Evolutionary conservation across 345 rosid genomes (phyloP).

Genomic region (Mallotus nudiflorus): DNA sequence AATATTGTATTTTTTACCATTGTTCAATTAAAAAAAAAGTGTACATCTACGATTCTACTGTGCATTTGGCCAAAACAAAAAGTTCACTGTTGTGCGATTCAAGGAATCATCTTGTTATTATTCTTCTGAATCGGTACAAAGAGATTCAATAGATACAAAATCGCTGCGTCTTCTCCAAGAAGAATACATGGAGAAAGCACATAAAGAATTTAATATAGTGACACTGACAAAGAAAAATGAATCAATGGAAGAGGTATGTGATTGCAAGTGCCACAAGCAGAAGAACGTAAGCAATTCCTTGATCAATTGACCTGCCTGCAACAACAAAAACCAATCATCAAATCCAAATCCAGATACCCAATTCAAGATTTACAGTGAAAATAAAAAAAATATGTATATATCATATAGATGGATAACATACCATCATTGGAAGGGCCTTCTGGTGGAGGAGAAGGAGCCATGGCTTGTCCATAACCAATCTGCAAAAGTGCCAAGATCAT

Average conservation of each 20-base stretch:
- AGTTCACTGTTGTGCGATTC: too few relatives aligned
- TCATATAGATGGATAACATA: constrained; percentile 8
- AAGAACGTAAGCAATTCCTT: constrained; percentile 45
- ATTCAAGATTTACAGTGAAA: not conserved
- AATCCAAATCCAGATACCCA: not conserved
- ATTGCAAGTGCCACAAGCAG: constrained; percentile 38
- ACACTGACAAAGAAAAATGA: not conserved
- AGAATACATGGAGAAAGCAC: constrained; percentile 9
- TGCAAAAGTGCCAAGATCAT: constrained; percentile 41
- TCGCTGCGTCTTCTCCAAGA: constrained; percentile 6
- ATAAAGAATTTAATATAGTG: constrained; percentile 10
- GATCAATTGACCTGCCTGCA: constrained; percentile 41
- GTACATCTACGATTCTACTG: too few relatives aligned
- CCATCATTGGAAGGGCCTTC: constrained; percentile 43
- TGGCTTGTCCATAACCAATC: constrained; percentile 36
- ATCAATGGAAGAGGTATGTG: constrained; percentile 42
- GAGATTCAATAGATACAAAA: not conserved
- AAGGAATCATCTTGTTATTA: not conserved
- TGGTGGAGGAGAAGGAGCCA: constrained; percentile 41
- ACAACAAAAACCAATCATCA: not conserved
- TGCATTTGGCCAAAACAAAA: too few relatives aligned
- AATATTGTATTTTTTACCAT: too few relatives aligned
- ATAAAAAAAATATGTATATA: not conserved
- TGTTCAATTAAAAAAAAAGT: too few relatives aligned
- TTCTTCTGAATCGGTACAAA: not conserved